phyloP scores from a whole-genome alignment of 148 eudicot genomes.

The Pouteria glomerata region DNA sequence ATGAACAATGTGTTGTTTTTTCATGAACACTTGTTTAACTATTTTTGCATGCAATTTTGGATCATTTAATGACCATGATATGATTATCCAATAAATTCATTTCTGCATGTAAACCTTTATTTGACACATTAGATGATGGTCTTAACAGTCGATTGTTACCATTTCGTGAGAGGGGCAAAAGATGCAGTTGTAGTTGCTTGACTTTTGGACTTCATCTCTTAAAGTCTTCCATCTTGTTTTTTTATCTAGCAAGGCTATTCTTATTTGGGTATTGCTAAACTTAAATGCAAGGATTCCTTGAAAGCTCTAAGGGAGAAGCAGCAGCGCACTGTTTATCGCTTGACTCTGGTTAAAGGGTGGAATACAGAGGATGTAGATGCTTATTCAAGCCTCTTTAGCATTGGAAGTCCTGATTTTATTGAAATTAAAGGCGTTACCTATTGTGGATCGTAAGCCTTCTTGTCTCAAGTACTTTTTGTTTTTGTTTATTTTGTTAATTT shows the following conservation, averaged over 20 bases:
- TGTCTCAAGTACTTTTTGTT: not conserved
- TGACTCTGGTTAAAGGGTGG: constrained; percentile 97
- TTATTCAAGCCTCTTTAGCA: constrained; percentile 65
- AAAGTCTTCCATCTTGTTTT: too few species aligned
- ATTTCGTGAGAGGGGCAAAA: not conserved
- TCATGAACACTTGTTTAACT: not conserved
- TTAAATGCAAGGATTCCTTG: constrained; percentile 70
- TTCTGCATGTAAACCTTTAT: not conserved
- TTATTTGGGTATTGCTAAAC: constrained; percentile 1
- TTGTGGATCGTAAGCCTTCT: constrained; percentile 87
- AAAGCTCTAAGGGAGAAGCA: constrained; percentile 76
- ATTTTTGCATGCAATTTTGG: not conserved
- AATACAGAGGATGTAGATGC: constrained; percentile 92
- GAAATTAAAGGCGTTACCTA: constrained; percentile 99
- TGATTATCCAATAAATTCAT: not conserved
- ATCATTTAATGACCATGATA: not conserved
- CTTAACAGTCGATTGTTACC: not conserved
- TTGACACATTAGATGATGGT: not conserved
- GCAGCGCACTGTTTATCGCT: constrained; percentile 93
- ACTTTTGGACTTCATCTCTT: too few species aligned
- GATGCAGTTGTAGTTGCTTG: not conserved
- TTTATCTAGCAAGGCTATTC: not conserved
- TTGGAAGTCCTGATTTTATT: constrained; percentile 84
- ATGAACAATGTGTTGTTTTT: not conserved
- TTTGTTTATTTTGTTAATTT: not conserved